Base-by-base conservation (phyloP, 495 filamentous ascomycete genomes). In the Rhizodiscina lignyota region DNA sequence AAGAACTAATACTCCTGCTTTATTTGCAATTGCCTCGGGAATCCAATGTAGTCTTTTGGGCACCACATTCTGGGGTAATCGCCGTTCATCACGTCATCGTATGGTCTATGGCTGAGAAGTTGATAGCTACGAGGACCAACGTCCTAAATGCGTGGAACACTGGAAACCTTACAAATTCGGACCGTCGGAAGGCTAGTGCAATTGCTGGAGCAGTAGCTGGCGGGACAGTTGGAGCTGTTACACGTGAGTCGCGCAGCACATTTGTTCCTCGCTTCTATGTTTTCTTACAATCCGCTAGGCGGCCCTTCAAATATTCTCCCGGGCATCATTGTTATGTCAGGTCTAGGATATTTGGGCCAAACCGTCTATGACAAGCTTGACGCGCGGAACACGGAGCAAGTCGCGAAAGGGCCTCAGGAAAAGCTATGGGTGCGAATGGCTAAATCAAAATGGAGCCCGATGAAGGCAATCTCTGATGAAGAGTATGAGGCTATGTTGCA, bases 41-140 rank as follows among this genome's bases (percentile, higher is more conserved):
- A 59, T 79, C 27, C 84, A 93, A 57, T 93, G 79, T 68, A 80
- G 78, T 57, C 58, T 64, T 26, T 67, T 91, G 30, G 83, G 83
- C 20, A 69, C 65, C 30, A 75, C 72, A 13, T 97, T 77, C 53
- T 82, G 70, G 63, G 79, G 48, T 50, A 58, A 52, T 36, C 55
- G 65, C 22, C n/a, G n/a, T n/a, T n/a, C n/a, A n/a, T n/a, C n/a
- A n/a, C n/a, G n/a, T n/a, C n/a, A n/a, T n/a, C n/a, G n/a, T n/a
- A n/a, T n/a, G n/a, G n/a, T n/a, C n/a, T n/a, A n/a, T n/a, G n/a
- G n/a, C n/a, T n/a, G n/a, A n/a, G n/a, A n/a, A n/a, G n/a, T n/a
- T n/a, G n/a, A n/a, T n/a, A n/a, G n/a, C n/a, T n/a, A n/a, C n/a
- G n/a, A n/a, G n/a, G n/a, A n/a, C n/a, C n/a, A n/a, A n/a, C n/a